A percentile compares a stretch with the other conserved stretches of the same genome.
Conservation (phyloP, 2,329 filamentous ascomycete species). For the Alternaria panax region DNA sequence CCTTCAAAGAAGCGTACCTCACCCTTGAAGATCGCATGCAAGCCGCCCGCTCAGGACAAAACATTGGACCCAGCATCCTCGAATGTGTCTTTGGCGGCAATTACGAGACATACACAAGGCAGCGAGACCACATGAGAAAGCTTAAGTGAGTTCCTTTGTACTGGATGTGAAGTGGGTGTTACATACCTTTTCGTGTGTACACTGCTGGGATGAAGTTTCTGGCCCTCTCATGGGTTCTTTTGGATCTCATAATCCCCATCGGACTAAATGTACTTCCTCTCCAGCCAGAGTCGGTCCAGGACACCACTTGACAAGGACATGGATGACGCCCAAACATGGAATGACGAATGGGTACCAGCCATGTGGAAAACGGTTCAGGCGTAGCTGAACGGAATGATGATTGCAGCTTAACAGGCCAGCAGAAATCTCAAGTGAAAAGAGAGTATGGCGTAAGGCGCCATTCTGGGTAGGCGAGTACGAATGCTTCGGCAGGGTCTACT, state of each 20-base stretch:
- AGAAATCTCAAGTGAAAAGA: background rate
- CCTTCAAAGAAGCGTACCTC: conserved; percentile 65
- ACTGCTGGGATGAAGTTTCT: background rate
- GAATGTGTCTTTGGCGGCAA: conserved; percentile 77
- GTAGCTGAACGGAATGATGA: background rate
- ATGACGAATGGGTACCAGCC: background rate
- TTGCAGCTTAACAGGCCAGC: background rate
- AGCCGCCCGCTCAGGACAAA: conserved; percentile 22
- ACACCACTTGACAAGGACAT: background rate
- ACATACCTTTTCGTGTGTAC: background rate
- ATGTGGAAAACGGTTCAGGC: background rate
- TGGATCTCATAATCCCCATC: background rate
- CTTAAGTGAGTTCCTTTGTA: conserved; percentile 36
- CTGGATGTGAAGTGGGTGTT: conserved; percentile 8
- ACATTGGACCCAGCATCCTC: conserved; percentile 66
- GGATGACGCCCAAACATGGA: conserved; percentile 1
- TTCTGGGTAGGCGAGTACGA: conserved; percentile 19
- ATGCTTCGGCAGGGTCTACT: conserved; percentile 23
- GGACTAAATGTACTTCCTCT: background rate
- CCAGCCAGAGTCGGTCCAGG: background rate
- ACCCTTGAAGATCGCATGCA: conserved; percentile 62
- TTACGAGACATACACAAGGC: conserved; percentile 75
- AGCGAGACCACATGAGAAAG: conserved; percentile 67
- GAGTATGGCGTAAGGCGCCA: background rate
- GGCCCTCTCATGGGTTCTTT: background rate